phyloP scores from a whole-genome alignment of 169 alveolate species.

The Toxoplasma gondii region DNA sequence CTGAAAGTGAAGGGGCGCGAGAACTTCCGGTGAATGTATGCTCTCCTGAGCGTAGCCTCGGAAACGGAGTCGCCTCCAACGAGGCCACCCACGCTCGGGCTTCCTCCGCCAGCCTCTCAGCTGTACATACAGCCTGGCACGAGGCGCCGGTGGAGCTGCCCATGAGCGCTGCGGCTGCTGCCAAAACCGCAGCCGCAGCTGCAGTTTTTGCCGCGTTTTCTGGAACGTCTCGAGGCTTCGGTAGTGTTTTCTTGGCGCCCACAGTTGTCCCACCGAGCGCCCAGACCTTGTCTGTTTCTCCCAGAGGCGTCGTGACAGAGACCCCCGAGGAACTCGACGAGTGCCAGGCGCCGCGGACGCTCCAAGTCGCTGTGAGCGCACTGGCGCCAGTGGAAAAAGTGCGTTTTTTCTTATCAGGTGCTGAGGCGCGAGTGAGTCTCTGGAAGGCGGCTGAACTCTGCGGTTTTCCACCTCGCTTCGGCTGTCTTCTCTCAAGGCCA shows the following conservation, averaged over 20 bases:
- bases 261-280: not conserved
- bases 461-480: not conserved
- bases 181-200: conserved; percentile 23
- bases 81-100: not conserved
- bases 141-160: not conserved
- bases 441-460: conserved; percentile 23
- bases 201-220: not conserved
- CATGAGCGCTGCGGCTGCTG: conserved; percentile 27
- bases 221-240: not conserved
- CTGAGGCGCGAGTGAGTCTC: not conserved
- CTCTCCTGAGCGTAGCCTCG: too few species aligned
- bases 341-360: not conserved
- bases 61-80: not conserved
- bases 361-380: not conserved
- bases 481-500: not conserved
- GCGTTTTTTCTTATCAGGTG: not conserved
- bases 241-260: not conserved
- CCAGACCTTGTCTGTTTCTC: not conserved
- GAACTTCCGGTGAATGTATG: too few species aligned
- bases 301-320: not conserved
- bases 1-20: too few species aligned
- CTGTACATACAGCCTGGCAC: not conserved
- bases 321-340: not conserved
- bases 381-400: not conserved
- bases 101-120: not conserved